Evolutionary conservation across 2,329 filamentous ascomycete genomes (phyloP).

Genomic region (Cladophialophora chaetospira): DNA sequence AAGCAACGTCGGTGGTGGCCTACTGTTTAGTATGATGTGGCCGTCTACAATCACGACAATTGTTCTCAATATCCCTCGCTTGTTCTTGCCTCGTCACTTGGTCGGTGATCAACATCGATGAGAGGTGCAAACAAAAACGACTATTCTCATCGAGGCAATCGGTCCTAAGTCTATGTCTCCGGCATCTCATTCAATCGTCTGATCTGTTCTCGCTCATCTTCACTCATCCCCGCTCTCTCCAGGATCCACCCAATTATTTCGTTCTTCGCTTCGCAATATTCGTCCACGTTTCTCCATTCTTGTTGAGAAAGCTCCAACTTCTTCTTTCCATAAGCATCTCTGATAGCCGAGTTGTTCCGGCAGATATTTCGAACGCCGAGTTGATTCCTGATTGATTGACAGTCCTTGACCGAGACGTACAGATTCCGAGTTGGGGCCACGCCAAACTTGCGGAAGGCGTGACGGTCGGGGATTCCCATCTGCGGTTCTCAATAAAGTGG

Average conservation of each 20-base stretch:
- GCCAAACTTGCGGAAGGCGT: constrained; percentile 39
- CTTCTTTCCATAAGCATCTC: constrained; percentile 32
- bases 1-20: too few species aligned
- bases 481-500: too few species aligned
- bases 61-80: constrained; percentile 15
- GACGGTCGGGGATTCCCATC: constrained; percentile 40
- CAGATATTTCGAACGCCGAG: constrained; percentile 42
- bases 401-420: constrained; percentile 42
- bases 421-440: constrained; percentile 38
- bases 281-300: constrained; percentile 26
- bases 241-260: constrained; percentile 25
- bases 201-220: constrained; percentile 21
- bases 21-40: not conserved
- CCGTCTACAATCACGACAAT: constrained; percentile 13
- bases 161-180: not conserved
- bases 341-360: constrained; percentile 35
- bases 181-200: constrained; percentile 15
- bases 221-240: constrained; percentile 21
- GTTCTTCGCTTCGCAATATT: constrained; percentile 31
- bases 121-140: not conserved
- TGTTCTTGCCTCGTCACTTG: constrained; percentile 15
- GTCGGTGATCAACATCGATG: not conserved
- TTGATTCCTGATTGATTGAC: constrained; percentile 42
- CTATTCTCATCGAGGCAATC: not conserved
- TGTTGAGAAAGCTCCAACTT: constrained; percentile 21